Evolutionary conservation across 2,329 filamentous ascomycete species (phyloP).

Genomic region (Colletotrichum sp.): DNA sequence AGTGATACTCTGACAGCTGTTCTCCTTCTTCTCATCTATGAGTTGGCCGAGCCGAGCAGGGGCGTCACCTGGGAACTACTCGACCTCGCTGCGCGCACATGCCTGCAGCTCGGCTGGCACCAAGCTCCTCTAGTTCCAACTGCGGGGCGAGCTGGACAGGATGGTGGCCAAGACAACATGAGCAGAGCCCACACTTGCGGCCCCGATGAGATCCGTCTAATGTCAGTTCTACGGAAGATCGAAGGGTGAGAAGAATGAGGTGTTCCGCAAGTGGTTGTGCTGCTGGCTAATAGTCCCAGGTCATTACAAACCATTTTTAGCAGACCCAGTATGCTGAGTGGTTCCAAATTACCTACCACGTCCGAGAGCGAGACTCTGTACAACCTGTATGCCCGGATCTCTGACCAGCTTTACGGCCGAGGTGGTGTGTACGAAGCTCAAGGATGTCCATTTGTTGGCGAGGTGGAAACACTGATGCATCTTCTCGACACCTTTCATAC

Average conservation of each 20-base stretch:
- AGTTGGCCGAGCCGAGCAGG: not conserved
- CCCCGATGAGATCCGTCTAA: not conserved
- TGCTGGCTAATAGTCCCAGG: too few relatives aligned
- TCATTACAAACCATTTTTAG: too few relatives aligned
- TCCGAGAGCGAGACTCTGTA: too few relatives aligned
- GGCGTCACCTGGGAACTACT: not conserved
- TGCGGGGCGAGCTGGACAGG: not conserved
- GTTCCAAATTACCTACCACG: too few relatives aligned
- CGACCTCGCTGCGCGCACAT: not conserved
- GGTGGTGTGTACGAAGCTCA: too few relatives aligned
- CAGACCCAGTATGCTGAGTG: too few relatives aligned
- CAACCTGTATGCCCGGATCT: too few relatives aligned
- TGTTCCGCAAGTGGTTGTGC: too few relatives aligned
- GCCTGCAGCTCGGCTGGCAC: not conserved
- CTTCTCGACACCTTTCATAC: not conserved
- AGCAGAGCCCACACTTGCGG: not conserved
- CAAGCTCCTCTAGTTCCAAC: not conserved
- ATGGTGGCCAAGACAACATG: not conserved
- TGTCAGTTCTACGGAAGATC: not conserved
- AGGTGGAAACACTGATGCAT: not conserved
- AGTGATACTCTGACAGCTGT: not conserved
- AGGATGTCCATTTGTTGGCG: too few relatives aligned
- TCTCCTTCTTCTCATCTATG: not conserved
- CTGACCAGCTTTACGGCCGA: too few relatives aligned
- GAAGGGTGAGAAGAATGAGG: not conserved